Evolutionary conservation across 352 stramenopile species (phyloP), one percentile per base, ranked within the genome.

Genomic region (Phytopythium aichiense): DNA sequence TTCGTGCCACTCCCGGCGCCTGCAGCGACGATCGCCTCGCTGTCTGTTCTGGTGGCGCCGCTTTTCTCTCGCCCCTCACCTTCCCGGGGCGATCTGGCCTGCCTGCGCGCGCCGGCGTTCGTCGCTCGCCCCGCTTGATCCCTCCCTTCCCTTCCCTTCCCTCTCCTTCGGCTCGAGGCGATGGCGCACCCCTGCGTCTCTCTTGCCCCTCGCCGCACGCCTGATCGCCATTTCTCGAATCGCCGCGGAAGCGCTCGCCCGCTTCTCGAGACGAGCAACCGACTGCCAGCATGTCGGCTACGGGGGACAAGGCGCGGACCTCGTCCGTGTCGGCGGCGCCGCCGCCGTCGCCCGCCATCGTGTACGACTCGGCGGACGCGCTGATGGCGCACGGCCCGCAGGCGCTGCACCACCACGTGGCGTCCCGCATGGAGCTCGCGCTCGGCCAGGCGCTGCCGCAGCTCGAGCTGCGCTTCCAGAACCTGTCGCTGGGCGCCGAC

Each of bases 391-490:
- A 65, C 28, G 71, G 71, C 7, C 58, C 67, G 15, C 65, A 73
- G 23, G 71, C 54, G 16, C 64, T 77, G 43, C 61, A 77, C 45
- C 61, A 62, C 12, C 58, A 73, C 31, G 61, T 74, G n/a, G 63
- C 71, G 2, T 50, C 33, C 15, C 59, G 54, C n/a, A 55, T 79
- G 45, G 68, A 79, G 56, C n/a, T 11, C 20, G 60, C 71, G 18
- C 23, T 79, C 33, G 71, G 65, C 11, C 58, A 67, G 28, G 23
- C 45, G 15, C 65, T 79, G 23, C 71, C 71, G 16, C 71, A 79
- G 59, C 60, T 77, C 57, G 71, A 79, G 45, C 22, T 77, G 35
- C 71, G 71, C 11, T 71, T 73, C 60, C 60, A 58, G 6, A 66
- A 66, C 54, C 51, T 65, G 50, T 56, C 60, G 31, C 51, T 65